These are phyloP conservation scores for Komagataella populi DNA, from an alignment of 805 yeast genomes.

Conservation along the genomic window DNA sequence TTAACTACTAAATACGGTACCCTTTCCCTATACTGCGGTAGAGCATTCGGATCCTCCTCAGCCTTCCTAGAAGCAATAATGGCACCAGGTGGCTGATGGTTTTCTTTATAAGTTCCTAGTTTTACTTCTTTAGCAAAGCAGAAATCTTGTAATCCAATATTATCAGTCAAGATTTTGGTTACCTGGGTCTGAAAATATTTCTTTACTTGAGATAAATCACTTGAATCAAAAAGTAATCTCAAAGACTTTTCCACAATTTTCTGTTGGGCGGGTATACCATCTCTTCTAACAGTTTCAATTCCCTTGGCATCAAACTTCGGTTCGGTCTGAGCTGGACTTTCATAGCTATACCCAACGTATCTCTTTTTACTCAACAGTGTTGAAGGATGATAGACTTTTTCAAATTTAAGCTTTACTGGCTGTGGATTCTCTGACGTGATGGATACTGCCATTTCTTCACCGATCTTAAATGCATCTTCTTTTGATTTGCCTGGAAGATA, in stretches of 20 bases:
- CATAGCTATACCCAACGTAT: conserved; percentile 81
- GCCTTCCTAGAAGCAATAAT: conserved; percentile 53
- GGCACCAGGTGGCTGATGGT: conserved; percentile 85
- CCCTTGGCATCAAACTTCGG: conserved; percentile 93
- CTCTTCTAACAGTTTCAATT: conserved; percentile 86
- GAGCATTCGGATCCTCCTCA: conserved; percentile 53
- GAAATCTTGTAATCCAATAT: conserved; percentile 64
- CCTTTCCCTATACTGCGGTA: conserved; percentile 81
- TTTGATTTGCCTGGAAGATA: conserved; percentile 74
- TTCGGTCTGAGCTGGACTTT: conserved; percentile 31
- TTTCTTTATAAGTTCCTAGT: conserved; percentile 68
- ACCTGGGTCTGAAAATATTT: conserved; percentile 54
- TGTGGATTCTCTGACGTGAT: conserved; percentile 61
- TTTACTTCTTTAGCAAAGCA: conserved; percentile 87
- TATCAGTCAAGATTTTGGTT: conserved; percentile 44
- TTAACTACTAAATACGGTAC: conserved; percentile 75
- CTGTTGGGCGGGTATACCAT: conserved; percentile 89
- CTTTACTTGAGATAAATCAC: conserved; percentile 61
- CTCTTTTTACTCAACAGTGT: conserved; percentile 76
- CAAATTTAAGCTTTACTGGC: conserved; percentile 78
- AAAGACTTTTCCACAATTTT: conserved; percentile 63
- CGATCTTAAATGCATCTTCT: conserved; percentile 66
- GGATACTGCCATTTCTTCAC: conserved; percentile 49
- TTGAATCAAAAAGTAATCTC: conserved; percentile 55
- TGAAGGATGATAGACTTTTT: conserved; percentile 85